phyloP scores from a whole-genome alignment of 768 basidiomycete species.

The Pleurotus tuoliensis region DNA sequence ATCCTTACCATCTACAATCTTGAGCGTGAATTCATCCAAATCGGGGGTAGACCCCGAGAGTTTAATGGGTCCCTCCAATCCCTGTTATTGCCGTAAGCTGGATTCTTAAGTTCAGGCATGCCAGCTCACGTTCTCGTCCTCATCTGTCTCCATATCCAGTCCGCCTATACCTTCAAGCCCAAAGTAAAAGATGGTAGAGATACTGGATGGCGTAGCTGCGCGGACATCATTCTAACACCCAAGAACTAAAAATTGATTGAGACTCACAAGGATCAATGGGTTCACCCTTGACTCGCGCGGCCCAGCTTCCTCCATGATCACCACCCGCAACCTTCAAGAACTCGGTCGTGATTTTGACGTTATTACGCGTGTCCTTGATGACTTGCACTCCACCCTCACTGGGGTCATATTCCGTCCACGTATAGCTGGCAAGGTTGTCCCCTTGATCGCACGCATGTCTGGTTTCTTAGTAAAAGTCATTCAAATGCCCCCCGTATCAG shows the following conservation, averaged over 20 bases:
- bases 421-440: constrained; percentile 77
- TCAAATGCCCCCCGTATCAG: neutral
- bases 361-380: constrained; percentile 76
- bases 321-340: constrained; percentile 85
- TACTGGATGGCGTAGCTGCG: constrained; percentile 48
- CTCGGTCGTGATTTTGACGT: constrained; percentile 80
- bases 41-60: constrained; percentile 74
- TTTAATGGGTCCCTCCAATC: constrained; percentile 63
- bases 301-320: constrained; percentile 85
- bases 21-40: constrained; percentile 78
- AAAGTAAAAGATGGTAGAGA: constrained; percentile 82
- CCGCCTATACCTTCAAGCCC: constrained; percentile 86
- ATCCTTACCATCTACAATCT: constrained; percentile 67
- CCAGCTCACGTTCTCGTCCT: constrained; percentile 62
- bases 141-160: constrained; percentile 74
- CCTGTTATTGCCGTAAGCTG: constrained; percentile 39
- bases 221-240: neutral
- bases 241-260: neutral
- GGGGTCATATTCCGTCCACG: constrained; percentile 85
- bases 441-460: constrained; percentile 89
- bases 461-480: constrained; percentile 16
- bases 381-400: constrained; percentile 85
- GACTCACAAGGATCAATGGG: constrained; percentile 64
- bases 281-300: constrained; percentile 75
- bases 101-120: neutral